phyloP scores from a whole-genome alignment of 345 rosid species.

The Eucalyptus marginata region DNA sequence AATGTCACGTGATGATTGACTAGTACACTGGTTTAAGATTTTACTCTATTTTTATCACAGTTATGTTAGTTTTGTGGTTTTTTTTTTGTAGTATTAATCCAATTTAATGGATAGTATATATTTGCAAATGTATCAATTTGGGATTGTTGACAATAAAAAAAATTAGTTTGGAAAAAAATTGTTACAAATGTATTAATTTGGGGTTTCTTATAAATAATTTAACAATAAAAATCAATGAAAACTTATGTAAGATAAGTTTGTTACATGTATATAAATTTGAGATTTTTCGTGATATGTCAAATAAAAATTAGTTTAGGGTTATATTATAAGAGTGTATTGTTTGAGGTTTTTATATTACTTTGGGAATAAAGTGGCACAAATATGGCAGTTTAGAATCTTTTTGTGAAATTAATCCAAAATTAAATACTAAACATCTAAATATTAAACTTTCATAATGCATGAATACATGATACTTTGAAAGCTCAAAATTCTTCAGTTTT shows the following conservation, averaged over 20 bases:
- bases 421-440: neutral
- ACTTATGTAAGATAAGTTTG: too few species aligned
- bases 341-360: neutral
- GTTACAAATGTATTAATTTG: too few species aligned
- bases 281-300: too few species aligned
- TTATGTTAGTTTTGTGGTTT: too few species aligned
- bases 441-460: neutral
- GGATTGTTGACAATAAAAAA: too few species aligned
- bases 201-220: too few species aligned
- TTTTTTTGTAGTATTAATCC: too few species aligned
- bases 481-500: neutral
- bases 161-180: too few species aligned
- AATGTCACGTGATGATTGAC: accelerated
- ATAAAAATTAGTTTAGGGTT: too few species aligned
- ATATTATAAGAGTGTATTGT: neutral
- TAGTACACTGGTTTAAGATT: too few species aligned
- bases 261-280: neutral
- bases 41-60: accelerated
- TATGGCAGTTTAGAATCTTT: neutral
- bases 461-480: neutral
- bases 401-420: neutral
- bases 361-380: neutral
- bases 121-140: accelerated
- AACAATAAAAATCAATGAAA: too few species aligned
- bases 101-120: too few species aligned